A percentile compares a stretch with the other conserved stretches of the same genome.
phyloP scores from a whole-genome alignment of 352 stramenopile species.

The Pythium phragmitis region DNA sequence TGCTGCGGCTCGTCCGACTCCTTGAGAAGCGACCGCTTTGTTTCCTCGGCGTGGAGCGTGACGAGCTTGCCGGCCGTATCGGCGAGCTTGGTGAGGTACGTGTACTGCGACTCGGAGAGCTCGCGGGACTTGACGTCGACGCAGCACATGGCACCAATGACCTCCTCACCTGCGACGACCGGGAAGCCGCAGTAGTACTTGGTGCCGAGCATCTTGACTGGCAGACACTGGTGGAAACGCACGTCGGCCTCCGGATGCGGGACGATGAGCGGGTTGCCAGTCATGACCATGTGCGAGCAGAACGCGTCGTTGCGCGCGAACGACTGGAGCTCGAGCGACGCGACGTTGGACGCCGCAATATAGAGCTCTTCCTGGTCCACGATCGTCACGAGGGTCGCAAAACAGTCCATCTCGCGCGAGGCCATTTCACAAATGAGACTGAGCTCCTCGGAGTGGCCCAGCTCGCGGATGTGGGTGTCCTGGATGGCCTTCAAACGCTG shows the following conservation, averaged over 20 bases:
- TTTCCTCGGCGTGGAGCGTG: conserved; percentile 27
- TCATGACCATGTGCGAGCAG: conserved; percentile 65
- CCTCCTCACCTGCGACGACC: conserved; percentile 37
- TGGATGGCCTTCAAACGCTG: conserved; percentile 48
- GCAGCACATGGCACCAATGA: conserved; percentile 61
- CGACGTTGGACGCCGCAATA: conserved; percentile 46
- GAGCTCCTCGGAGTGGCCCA: conserved; percentile 60
- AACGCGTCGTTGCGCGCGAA: conserved; percentile 61
- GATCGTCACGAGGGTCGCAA: conserved; percentile 59
- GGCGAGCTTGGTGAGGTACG: conserved; percentile 32
- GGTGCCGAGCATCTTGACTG: conserved; percentile 33
- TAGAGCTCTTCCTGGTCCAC: conserved; percentile 49
- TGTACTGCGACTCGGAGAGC: conserved; percentile 30
- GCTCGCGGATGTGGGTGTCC: conserved; percentile 42
- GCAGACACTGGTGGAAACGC: conserved; percentile 48
- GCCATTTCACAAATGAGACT: conserved; percentile 66
- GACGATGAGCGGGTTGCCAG: conserved; percentile 56
- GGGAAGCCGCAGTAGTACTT: conserved; percentile 83
- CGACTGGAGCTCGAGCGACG: conserved; percentile 31
- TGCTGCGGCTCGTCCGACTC: conserved; percentile 7
- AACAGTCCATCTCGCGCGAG: conserved; percentile 51
- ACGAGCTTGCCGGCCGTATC: conserved; percentile 53
- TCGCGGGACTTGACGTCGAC: conserved; percentile 28
- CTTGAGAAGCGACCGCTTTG: conserved; percentile 7
- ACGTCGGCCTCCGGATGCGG: conserved; percentile 59